These are phyloP conservation scores for Lumnitzera littorea DNA, from an alignment of 345 rosid genomes.

Conservation along the genomic window DNA sequence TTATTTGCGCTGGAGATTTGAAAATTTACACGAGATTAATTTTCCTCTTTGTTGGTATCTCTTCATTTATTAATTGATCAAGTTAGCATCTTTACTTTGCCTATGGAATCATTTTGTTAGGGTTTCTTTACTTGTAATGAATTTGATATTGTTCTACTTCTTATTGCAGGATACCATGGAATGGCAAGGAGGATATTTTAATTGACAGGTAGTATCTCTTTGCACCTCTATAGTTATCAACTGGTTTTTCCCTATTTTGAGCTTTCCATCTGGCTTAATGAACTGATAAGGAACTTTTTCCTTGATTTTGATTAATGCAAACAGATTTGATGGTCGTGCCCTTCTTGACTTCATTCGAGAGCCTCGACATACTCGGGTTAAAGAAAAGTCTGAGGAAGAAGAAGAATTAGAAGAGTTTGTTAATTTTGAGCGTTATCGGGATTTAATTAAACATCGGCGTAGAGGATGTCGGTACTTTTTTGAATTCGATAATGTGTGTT, in stretches of 20 bases:
- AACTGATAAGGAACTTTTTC: not conserved
- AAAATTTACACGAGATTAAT: too few species aligned
- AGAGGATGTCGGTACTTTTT: slow-evolving; percentile 99
- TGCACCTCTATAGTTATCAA: not conserved
- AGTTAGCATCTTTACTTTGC: too few species aligned
- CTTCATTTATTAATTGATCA: too few species aligned
- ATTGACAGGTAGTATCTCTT: slow-evolving; percentile 52
- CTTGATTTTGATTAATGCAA: not conserved
- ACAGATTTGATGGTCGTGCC: slow-evolving; percentile 87
- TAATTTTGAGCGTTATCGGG: slow-evolving; percentile 99
- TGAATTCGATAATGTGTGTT: slow-evolving; percentile 18
- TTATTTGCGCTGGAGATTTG: too few species aligned
- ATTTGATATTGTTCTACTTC: slow-evolving; percentile 2
- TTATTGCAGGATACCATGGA: slow-evolving; percentile 74
- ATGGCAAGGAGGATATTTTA: slow-evolving; percentile 75
- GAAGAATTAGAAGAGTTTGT: slow-evolving; percentile 99
- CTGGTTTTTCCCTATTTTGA: not conserved
- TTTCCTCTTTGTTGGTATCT: too few species aligned
- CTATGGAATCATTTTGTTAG: not conserved
- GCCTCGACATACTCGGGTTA: slow-evolving; percentile 39
- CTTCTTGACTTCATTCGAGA: slow-evolving; percentile 91
- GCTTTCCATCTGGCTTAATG: not conserved
- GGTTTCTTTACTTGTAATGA: not conserved
- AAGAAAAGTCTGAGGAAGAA: slow-evolving; percentile 76
- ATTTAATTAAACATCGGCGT: slow-evolving; percentile 99